Conservation (phyloP, 108 stramenopile genomes). For the Licmophora abbreviata region DNA sequence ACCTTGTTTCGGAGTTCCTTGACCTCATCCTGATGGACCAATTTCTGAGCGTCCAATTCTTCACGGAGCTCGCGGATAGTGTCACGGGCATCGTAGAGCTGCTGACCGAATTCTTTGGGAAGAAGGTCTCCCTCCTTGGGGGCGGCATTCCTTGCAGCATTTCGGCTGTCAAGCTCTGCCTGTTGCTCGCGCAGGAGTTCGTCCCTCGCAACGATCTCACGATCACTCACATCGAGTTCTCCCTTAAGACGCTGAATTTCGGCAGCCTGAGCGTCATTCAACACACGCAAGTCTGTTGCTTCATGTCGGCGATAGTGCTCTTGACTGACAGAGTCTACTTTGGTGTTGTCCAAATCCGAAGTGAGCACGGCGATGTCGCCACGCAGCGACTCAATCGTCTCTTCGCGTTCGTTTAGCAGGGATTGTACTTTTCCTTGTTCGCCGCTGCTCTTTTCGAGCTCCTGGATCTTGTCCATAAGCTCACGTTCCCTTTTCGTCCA, state of each 20-base stretch:
- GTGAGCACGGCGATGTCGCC: conserved; percentile 37
- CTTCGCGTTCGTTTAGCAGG: conserved; percentile 28
- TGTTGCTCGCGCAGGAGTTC: not conserved
- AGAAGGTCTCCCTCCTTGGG: too few species aligned
- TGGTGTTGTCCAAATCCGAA: conserved; percentile 27
- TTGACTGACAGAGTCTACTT: conserved; percentile 31
- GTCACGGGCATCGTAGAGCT: too few species aligned
- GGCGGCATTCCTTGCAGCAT: too few species aligned
- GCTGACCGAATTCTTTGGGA: too few species aligned
- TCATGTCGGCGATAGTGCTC: conserved; percentile 41
- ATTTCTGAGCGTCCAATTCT: too few species aligned
- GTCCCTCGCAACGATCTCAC: conserved; percentile 6
- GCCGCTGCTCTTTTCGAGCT: conserved; percentile 13
- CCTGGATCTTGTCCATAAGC: conserved; percentile 13
- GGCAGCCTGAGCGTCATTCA: conserved; percentile 34
- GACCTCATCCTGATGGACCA: too few species aligned
- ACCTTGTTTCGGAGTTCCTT: conserved; percentile 1
- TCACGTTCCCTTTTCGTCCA: conserved; percentile 12
- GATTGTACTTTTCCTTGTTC: conserved; percentile 11
- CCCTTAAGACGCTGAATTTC: conserved; percentile 32
- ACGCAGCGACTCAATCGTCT: conserved; percentile 19
- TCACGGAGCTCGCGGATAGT: too few species aligned
- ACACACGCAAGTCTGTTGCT: conserved; percentile 35
- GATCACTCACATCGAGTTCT: conserved; percentile 9
- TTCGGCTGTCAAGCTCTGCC: too few species aligned